A percentile compares a stretch with the other conserved stretches of the same genome.
Conservation (phyloP, 345 rosid genomes). For the Iberis pinnata region DNA sequence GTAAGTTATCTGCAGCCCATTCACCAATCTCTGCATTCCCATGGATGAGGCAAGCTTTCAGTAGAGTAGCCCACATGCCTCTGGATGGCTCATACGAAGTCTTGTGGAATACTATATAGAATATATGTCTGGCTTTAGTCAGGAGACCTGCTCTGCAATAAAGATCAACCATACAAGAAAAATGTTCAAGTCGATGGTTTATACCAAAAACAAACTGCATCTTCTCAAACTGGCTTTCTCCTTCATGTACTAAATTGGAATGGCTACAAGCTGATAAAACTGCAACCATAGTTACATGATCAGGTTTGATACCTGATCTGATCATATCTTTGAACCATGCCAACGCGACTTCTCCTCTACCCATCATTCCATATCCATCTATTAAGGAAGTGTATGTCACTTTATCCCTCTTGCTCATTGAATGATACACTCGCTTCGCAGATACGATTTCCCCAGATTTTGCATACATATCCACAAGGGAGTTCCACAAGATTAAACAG, state of each 20-base stretch:
- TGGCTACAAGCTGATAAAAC: conserved; percentile 85
- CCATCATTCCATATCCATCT: conserved; percentile 57
- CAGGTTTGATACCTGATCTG: conserved; percentile 43
- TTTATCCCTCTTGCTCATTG: conserved; percentile 49
- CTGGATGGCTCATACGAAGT: conserved; percentile 50
- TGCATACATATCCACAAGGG: conserved; percentile 69
- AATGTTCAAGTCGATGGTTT: conserved; percentile 55
- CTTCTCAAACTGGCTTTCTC: conserved; percentile 41
- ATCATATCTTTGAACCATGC: conserved; percentile 52
- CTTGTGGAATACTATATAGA: too few relatives aligned
- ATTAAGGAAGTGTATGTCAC: conserved; percentile 83
- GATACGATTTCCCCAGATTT: conserved; percentile 49
- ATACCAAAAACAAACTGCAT: conserved; percentile 42
- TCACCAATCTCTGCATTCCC: conserved; percentile 53
- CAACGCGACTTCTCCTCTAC: conserved; percentile 45
- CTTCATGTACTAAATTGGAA: conserved; percentile 51
- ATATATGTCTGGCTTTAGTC: conserved; percentile 42
- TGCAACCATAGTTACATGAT: conserved; percentile 72
- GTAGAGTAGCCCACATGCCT: conserved; percentile 68
- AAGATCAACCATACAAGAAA: conserved; percentile 67
- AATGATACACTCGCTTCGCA: conserved; percentile 49
- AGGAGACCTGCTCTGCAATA: conserved; percentile 66
- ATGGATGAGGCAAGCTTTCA: conserved; percentile 56
- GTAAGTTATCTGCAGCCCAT: conserved; percentile 69
- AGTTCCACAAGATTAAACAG: conserved; percentile 50